Percentiles rank a stretch among this genome's conserved stretches.
These are phyloP conservation scores for Populus simonii DNA, from an alignment of 345 rosid species.

Conservation along the genomic window DNA sequence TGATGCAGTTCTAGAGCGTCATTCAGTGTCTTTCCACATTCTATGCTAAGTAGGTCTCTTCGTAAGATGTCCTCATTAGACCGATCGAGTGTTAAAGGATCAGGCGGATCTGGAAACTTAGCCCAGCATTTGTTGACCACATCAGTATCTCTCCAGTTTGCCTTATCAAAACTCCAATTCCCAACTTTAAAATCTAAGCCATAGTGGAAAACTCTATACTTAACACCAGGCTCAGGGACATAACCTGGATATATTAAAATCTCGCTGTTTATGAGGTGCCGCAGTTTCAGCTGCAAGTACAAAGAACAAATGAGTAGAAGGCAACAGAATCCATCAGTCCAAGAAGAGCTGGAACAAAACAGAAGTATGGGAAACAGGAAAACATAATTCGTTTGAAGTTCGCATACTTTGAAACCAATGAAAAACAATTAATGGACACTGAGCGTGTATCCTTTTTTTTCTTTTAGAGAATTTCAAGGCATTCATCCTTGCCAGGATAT, in stretches of 20 bases:
- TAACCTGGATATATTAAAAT: slow-evolving; percentile 91
- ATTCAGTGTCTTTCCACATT: slow-evolving; percentile 75
- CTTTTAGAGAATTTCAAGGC: no score
- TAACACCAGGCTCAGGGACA: slow-evolving; percentile 69
- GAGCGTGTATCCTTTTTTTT: background rate
- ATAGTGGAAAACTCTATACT: slow-evolving; percentile 87
- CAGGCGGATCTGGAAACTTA: slow-evolving; percentile 88
- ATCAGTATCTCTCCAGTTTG: slow-evolving; percentile 79
- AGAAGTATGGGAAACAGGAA: background rate
- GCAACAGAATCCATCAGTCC: background rate
- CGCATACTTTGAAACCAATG: background rate
- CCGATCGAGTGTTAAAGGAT: slow-evolving; percentile 48
- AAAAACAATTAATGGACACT: background rate
- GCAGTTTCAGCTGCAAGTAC: slow-evolving; percentile 67
- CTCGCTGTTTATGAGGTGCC: slow-evolving; percentile 64
- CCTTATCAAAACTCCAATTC: slow-evolving; percentile 97
- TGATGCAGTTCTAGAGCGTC: slow-evolving; percentile 84
- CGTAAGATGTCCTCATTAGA: slow-evolving; percentile 45
- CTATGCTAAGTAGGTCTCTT: slow-evolving; percentile 85
- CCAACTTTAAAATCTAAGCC: slow-evolving; percentile 87
- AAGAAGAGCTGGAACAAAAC: background rate
- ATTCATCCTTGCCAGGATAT: background rate
- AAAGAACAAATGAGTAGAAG: slow-evolving; percentile 7
- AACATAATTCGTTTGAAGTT: background rate
- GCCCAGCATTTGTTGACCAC: slow-evolving; percentile 82